phyloP scores from a whole-genome alignment of 139 green algal genomes.

The Chlamydomonas incerta region DNA sequence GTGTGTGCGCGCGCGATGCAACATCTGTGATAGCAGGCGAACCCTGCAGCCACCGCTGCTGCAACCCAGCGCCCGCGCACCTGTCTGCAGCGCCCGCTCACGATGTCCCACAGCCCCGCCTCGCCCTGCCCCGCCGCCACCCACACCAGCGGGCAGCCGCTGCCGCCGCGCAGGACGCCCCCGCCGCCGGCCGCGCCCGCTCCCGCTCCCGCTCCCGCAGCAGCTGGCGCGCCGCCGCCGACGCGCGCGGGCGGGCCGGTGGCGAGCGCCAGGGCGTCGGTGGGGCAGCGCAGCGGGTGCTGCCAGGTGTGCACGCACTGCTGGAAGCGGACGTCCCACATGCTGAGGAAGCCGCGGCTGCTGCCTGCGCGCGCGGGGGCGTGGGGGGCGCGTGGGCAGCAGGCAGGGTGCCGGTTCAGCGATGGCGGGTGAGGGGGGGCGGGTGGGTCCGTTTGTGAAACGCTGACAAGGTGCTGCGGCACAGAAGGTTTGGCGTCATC shows the following conservation, averaged over 20 bases:
- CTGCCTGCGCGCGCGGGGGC: constrained; percentile 54
- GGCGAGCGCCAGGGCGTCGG: constrained; percentile 71
- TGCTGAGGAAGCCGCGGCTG: constrained; percentile 65
- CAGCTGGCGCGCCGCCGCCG: not conserved
- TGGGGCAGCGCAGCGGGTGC: constrained; percentile 52
- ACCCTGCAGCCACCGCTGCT: too few species aligned
- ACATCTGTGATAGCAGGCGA: too few species aligned
- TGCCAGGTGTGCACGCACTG: constrained; percentile 64
- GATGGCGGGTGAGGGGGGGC: not conserved
- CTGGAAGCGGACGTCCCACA: constrained; percentile 90
- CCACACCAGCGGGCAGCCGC: constrained; percentile 77
- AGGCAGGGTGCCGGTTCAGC: not conserved
- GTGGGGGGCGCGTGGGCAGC: too few species aligned
- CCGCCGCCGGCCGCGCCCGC: not conserved
- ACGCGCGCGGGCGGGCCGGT: constrained; percentile 56
- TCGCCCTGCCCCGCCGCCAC: constrained; percentile 79
- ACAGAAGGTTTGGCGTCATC: too few species aligned
- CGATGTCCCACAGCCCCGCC: constrained; percentile 86
- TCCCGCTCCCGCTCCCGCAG: not conserved
- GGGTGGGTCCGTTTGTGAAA: not conserved
- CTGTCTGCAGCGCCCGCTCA: constrained; percentile 51
- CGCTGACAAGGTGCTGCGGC: too few species aligned
- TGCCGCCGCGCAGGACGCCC: not conserved
- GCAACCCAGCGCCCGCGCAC: constrained; percentile 17
- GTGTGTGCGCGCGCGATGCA: too few species aligned